Percentiles rank a stretch among this genome's conserved stretches.
phyloP scores from a whole-genome alignment of 257 asterid genomes.

The Voacanga thouarsii region DNA sequence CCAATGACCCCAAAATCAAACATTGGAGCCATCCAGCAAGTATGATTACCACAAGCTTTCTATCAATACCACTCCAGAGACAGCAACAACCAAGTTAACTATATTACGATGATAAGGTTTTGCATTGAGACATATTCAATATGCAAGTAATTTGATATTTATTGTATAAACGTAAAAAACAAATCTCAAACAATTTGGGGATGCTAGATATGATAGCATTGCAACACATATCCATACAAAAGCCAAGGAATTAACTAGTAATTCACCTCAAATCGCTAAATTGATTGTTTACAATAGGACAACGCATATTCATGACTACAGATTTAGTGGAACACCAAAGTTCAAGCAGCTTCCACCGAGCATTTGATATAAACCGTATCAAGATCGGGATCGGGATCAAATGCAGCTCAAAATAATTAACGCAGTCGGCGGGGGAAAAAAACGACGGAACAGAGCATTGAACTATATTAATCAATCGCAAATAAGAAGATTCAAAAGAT shows the following conservation, averaged over 20 bases:
- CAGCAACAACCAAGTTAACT: not conserved
- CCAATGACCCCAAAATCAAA: not conserved
- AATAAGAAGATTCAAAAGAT: not conserved
- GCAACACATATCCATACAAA: not conserved
- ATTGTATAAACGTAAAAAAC: too few relatives aligned
- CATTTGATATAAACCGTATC: not conserved
- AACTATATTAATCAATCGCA: not conserved
- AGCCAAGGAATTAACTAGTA: not conserved
- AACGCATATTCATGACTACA: too few relatives aligned
- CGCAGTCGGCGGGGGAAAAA: not conserved
- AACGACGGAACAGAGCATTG: not conserved
- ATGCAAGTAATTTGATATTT: too few relatives aligned
- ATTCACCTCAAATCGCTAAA: not conserved
- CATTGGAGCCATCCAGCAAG: not conserved
- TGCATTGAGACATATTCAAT: too few relatives aligned
- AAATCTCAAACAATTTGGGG: not conserved
- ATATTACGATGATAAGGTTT: too few relatives aligned
- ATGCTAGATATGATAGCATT: not conserved
- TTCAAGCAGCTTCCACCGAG: not conserved
- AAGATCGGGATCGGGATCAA: not conserved
- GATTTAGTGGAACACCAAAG: too few relatives aligned
- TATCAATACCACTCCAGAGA: not conserved
- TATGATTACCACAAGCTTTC: not conserved
- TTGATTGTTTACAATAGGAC: not conserved
- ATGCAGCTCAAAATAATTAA: not conserved